A percentile compares a stretch with the other conserved stretches of the same genome.
Conservation (phyloP, 495 filamentous ascomycete species). For the Xylaria palmicola region DNA sequence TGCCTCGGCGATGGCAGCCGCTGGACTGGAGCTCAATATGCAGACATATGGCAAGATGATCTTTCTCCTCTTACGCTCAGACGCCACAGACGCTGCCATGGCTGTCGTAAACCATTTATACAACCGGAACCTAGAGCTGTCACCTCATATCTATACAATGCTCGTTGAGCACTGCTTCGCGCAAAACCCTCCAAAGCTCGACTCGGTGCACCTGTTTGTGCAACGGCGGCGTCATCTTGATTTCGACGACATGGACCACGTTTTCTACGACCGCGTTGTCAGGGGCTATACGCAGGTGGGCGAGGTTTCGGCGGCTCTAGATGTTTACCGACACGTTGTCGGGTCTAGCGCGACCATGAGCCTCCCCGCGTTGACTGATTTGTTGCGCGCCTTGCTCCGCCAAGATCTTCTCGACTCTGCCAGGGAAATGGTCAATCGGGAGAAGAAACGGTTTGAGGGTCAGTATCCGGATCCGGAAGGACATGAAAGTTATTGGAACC, state of each 20-base stretch:
- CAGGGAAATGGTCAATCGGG: slow-evolving; percentile 33
- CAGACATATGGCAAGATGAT: slow-evolving; percentile 63
- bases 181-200: slow-evolving; percentile 54
- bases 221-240: slow-evolving; percentile 38
- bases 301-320: slow-evolving; percentile 50
- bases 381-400: slow-evolving; percentile 47
- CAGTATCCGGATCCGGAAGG: slow-evolving; percentile 22
- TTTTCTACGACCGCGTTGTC: slow-evolving; percentile 68
- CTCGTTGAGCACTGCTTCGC: slow-evolving; percentile 67
- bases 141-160: slow-evolving; percentile 65
- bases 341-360: slow-evolving; percentile 37
- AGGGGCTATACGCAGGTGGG: slow-evolving; percentile 57
- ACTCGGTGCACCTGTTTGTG: slow-evolving; percentile 56
- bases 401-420: slow-evolving; percentile 38
- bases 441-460: slow-evolving; percentile 33
- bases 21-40: slow-evolving; percentile 54
- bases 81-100: slow-evolving; percentile 50
- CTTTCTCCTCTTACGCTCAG: slow-evolving; percentile 48
- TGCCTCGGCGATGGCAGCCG: slow-evolving; percentile 51
- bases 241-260: slow-evolving; percentile 47
- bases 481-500: slow-evolving; percentile 34
- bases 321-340: slow-evolving; percentile 46
- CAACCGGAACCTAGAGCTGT: slow-evolving; percentile 47
- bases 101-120: slow-evolving; percentile 61
- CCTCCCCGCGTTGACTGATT: slow-evolving; percentile 44